Evolutionary conservation across 768 basidiomycete species (phyloP).

Genomic region (Mycena chlorophos): DNA sequence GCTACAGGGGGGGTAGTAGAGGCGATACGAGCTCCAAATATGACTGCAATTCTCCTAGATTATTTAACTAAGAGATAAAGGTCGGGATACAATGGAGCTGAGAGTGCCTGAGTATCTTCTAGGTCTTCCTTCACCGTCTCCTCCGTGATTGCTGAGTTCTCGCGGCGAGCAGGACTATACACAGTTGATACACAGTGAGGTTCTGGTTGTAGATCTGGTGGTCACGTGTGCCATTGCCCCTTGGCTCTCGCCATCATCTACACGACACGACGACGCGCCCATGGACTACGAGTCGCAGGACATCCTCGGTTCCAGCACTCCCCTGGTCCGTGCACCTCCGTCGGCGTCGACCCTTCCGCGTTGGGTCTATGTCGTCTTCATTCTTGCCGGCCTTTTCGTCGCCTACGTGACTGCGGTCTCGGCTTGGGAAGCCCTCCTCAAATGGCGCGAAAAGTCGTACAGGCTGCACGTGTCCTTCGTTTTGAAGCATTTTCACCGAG

Average conservation of each 20-base stretch:
- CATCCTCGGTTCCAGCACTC: conserved; percentile 63
- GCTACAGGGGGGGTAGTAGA: too few species aligned
- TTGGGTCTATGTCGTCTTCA: conserved; percentile 41
- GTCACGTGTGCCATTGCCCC: conserved; percentile 4
- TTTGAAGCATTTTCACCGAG: conserved; percentile 5
- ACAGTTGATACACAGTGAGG: too few species aligned
- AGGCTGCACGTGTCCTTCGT: conserved; percentile 50
- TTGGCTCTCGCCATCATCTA: conserved; percentile 20
- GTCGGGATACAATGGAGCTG: too few species aligned
- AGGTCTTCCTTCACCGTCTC: too few species aligned
- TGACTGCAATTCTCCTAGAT: too few species aligned
- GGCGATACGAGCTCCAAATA: too few species aligned
- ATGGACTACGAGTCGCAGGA: conserved; percentile 73
- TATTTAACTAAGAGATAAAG: too few species aligned
- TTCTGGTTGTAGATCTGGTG: too few species aligned
- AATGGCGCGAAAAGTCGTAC: conserved; percentile 64
- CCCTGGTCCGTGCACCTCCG: conserved; percentile 36
- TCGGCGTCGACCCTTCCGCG: conserved; percentile 34
- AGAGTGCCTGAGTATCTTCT: too few species aligned
- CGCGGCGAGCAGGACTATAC: too few species aligned
- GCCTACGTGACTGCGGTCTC: conserved; percentile 39
- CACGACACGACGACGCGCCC: conserved; percentile 17
- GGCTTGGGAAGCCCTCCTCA: conserved; percentile 48
- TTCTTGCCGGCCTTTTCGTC: conserved; percentile 37
- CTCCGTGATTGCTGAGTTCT: too few species aligned